Evolutionary conservation across 2,329 filamentous ascomycete species (phyloP), one percentile per base, ranked within the genome.

Genomic region (Dothiorella sarmentorum): DNA sequence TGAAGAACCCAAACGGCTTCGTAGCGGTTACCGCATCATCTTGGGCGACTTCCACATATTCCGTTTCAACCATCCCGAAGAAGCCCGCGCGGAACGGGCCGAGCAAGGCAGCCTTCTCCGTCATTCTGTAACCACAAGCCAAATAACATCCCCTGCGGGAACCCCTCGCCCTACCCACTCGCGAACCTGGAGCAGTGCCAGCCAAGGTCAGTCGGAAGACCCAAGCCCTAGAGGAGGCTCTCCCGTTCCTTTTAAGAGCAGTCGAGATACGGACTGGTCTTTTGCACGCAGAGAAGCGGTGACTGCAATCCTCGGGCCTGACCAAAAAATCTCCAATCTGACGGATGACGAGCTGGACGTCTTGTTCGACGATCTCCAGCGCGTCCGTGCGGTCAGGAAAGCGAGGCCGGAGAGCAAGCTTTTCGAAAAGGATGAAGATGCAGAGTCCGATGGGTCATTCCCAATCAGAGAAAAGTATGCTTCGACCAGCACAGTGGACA

Each of bases 11-110:
- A 91, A 88, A 64, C 85, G 91, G 63, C 80, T 99, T 42, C 88
- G 92, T 69, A 97, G 92, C 67, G 94, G 94, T 5, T 96, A 92
- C 71, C 88, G 94, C 62, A 89, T 99, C 56, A 99, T 99, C 62
- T 80, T 99, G 9, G 94, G 94, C 38, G 94, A 99, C 73, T 99
- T 99, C 67, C 94, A 99, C 72, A 99, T 99, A 61, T 97, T 99
- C 76, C 83, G 94, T 59, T 99, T 99, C 79, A 99, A 97, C 68
- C 92, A 99, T 70, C 94, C 94, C 0, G 88, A 96, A 80, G 94
- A 99, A 76, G 94, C 94, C 27, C 86, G 90, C 60, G 93, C 92
- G 3, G 94, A 99, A 75, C 81, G 94, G 57, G 92, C 91, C 11
- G 91, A 96, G 62, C 72, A 75, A n/a, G 75, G 76, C 15, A 96